These are phyloP conservation scores for Porodaedalea pini DNA, from an alignment of 1,284 basidiomycete genomes.

Conservation along the genomic window DNA sequence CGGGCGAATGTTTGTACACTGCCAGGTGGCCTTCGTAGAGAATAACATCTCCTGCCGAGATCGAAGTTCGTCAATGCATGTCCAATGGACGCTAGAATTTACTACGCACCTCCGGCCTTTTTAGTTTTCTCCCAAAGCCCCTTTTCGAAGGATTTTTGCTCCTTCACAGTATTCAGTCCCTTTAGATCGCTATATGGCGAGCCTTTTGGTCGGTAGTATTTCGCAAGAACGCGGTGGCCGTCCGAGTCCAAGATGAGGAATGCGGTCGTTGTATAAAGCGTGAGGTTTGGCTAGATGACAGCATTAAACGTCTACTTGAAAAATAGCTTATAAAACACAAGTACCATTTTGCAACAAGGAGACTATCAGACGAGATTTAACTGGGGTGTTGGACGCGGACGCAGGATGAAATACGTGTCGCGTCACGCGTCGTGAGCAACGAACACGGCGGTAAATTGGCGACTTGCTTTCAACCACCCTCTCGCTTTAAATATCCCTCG, in stretches of 20 bases:
- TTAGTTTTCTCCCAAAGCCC: slow-evolving; percentile 94
- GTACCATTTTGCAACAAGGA: slow-evolving; percentile 46
- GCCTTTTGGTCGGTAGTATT: slow-evolving; percentile 86
- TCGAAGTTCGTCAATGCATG: slow-evolving; percentile 33
- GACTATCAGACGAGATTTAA: not conserved
- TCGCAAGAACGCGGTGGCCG: slow-evolving; percentile 90
- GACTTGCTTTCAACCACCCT: not conserved
- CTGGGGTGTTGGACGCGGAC: not conserved
- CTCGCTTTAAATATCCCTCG: not conserved
- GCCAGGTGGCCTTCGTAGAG: slow-evolving; percentile 90
- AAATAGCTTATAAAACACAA: not conserved
- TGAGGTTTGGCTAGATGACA: slow-evolving; percentile 60
- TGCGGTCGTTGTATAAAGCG: slow-evolving; percentile 81
- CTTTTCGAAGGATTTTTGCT: slow-evolving; percentile 95
- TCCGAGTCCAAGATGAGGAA: slow-evolving; percentile 93
- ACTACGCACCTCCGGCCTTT: slow-evolving; percentile 75
- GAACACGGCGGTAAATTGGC: not conserved
- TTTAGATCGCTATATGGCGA: slow-evolving; percentile 61
- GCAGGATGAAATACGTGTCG: slow-evolving; percentile 32
- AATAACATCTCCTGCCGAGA: slow-evolving; percentile 91
- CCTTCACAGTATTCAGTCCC: slow-evolving; percentile 74
- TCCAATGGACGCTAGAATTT: not conserved
- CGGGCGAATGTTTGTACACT: slow-evolving; percentile 90
- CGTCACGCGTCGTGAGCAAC: not conserved
- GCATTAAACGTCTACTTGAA: not conserved